A percentile compares a stretch with the other conserved stretches of the same genome.
Evolutionary conservation across 257 asterid genomes (phyloP).

Genomic region (Haberlea rhodopensis): DNA sequence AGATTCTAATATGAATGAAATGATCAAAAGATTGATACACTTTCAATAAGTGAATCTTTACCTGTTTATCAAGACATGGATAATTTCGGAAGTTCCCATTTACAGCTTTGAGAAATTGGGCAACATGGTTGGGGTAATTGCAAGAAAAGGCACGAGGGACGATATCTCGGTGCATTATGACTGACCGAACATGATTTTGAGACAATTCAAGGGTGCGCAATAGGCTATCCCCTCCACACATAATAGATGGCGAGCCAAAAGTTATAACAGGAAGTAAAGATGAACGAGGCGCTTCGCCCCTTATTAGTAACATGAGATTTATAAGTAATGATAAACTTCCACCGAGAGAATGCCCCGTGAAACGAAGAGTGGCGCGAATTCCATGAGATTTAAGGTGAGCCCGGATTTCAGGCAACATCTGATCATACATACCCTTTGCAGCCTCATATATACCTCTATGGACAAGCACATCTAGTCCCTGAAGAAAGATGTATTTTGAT

Average conservation of each 20-base stretch:
- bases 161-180: constrained; percentile 90
- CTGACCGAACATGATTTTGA: constrained; percentile 61
- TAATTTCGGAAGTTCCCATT: constrained; percentile 75
- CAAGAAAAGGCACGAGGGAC: constrained; percentile 98
- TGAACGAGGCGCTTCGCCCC: constrained; percentile 65
- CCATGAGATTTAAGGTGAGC: constrained; percentile 61
- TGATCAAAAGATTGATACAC: no score
- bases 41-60: constrained; percentile 20
- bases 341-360: constrained; percentile 96
- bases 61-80: constrained; percentile 85
- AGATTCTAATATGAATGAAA: background rate
- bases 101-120: constrained; percentile 83
- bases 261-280: constrained; percentile 87
- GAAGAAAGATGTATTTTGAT: constrained; percentile 24
- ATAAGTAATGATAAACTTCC: constrained; percentile 85
- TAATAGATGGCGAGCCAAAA: constrained; percentile 80
- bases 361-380: constrained; percentile 61
- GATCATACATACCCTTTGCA: constrained; percentile 92
- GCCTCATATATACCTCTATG: constrained; percentile 98
- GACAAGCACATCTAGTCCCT: constrained; percentile 85
- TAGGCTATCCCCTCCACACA: constrained; percentile 94
- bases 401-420: constrained; percentile 76
- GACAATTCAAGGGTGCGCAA: constrained; percentile 66
- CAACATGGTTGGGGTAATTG: constrained; percentile 82
- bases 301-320: constrained; percentile 78